Conservation (phyloP, 1,139 yeast species). For the Scheffersomyces segobiensis region DNA sequence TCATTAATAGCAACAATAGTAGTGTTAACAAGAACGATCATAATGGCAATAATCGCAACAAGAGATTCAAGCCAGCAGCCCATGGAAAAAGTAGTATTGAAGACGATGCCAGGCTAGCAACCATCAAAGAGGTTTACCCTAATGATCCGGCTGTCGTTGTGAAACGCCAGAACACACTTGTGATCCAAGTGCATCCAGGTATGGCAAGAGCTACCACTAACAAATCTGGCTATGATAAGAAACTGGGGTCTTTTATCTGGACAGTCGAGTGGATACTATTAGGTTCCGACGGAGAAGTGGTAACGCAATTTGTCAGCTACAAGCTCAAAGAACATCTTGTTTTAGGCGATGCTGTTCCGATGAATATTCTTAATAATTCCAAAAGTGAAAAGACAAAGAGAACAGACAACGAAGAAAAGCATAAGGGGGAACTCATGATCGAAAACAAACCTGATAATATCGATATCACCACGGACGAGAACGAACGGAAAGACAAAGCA, state of each 20-base stretch:
- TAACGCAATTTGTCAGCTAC: slow-evolving; percentile 42
- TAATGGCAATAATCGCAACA: slow-evolving; percentile 10
- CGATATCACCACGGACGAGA: not conserved
- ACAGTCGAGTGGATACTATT: slow-evolving; percentile 70
- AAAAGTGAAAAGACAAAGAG: slow-evolving; percentile 3
- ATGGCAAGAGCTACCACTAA: slow-evolving; percentile 71
- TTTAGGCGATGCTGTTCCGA: slow-evolving; percentile 42
- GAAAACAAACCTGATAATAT: too few relatives aligned
- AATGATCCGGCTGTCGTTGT: slow-evolving; percentile 24
- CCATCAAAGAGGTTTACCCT: slow-evolving; percentile 25
- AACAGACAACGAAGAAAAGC: not conserved
- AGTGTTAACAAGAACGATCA: slow-evolving; percentile 1
- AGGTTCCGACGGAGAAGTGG: slow-evolving; percentile 22
- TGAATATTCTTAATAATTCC: slow-evolving; percentile 25
- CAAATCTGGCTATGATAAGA: slow-evolving; percentile 74
- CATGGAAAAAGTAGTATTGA: slow-evolving; percentile 1
- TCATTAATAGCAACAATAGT: slow-evolving; percentile 5
- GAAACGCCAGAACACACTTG: slow-evolving; percentile 40
- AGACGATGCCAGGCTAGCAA: slow-evolving; percentile 25
- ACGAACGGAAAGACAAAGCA: not conserved
- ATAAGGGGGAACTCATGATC: too few relatives aligned
- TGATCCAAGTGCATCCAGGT: slow-evolving; percentile 62
- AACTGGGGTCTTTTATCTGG: slow-evolving; percentile 67
- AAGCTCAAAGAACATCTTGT: slow-evolving; percentile 41
- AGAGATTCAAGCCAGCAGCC: slow-evolving; percentile 27